A percentile compares a stretch with the other conserved stretches of the same genome.
Conservation (phyloP, 495 filamentous ascomycete species). For the Niebla homalea region DNA sequence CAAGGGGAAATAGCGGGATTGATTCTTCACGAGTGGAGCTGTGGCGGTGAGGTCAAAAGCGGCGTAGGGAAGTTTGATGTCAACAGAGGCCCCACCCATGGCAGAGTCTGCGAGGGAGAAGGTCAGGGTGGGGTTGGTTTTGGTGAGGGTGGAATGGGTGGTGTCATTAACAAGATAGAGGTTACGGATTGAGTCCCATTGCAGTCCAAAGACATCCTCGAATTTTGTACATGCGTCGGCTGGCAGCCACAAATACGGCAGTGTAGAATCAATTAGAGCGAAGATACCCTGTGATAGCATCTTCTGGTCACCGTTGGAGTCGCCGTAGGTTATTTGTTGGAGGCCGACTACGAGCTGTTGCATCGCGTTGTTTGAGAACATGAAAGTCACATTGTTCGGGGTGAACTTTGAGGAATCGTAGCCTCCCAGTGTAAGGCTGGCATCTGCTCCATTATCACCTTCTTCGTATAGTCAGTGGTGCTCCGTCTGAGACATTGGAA, state of each 20-base stretch:
- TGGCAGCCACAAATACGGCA: constrained; percentile 53
- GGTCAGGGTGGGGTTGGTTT: constrained; percentile 33
- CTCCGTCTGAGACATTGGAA: background rate
- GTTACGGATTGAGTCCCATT: constrained; percentile 26
- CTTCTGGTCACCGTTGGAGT: constrained; percentile 19
- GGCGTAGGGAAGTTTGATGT: constrained; percentile 39
- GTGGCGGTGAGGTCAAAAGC: constrained; percentile 37
- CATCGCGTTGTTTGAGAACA: constrained; percentile 29
- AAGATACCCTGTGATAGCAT: constrained; percentile 32
- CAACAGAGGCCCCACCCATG: constrained; percentile 25
- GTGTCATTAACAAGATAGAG: constrained; percentile 41
- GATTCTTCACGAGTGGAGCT: constrained; percentile 24
- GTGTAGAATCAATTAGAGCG: constrained; percentile 49
- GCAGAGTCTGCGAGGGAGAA: constrained; percentile 33
- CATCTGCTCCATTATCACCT: constrained; percentile 28
- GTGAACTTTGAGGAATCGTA: constrained; percentile 44
- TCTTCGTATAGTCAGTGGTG: constrained; percentile 2
- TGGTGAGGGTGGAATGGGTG: constrained; percentile 27
- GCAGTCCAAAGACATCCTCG: constrained; percentile 38
- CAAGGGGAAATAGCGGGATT: constrained; percentile 37
- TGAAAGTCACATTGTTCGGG: constrained; percentile 37
- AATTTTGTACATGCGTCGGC: constrained; percentile 40
- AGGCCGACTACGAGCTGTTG: constrained; percentile 38
- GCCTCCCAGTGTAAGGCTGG: constrained; percentile 46
- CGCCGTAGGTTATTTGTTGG: constrained; percentile 32